Percentiles rank a stretch among this genome's conserved stretches.
Conservation (phyloP, 371 early-diverging fungal species). For the Quaeritorhiza haematococci region DNA sequence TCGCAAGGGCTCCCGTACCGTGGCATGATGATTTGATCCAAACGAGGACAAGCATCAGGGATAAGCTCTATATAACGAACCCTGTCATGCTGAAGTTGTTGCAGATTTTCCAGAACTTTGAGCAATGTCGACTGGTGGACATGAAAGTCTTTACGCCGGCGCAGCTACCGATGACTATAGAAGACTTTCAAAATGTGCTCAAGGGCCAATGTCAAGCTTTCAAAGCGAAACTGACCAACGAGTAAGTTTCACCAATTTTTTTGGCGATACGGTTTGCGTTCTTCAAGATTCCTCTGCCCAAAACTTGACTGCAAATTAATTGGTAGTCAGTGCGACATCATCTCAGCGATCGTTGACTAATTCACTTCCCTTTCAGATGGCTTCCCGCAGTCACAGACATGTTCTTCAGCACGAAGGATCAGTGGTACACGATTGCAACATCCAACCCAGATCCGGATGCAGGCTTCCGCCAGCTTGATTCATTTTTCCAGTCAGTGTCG, state of each 20-base stretch:
- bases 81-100: conserved; percentile 43
- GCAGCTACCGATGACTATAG: conserved; percentile 42
- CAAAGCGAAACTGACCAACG: conserved; percentile 37
- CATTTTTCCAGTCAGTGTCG: conserved; percentile 49
- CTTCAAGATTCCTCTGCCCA: background rate
- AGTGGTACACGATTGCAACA: conserved; percentile 48
- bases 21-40: conserved; percentile 39
- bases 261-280: background rate
- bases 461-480: conserved; percentile 39
- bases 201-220: conserved; percentile 42
- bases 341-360: background rate
- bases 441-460: conserved; percentile 37
- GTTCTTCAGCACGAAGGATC: conserved; percentile 43
- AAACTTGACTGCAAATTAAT: conserved; percentile 11
- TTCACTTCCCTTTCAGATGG: conserved; percentile 30
- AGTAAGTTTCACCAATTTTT: conserved; percentile 20
- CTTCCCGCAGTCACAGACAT: conserved; percentile 45
- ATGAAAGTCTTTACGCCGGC: conserved; percentile 35
- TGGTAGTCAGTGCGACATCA: too few relatives aligned
- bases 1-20: conserved; percentile 49
- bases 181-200: conserved; percentile 42
- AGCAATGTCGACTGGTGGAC: conserved; percentile 32
- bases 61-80: conserved; percentile 44
- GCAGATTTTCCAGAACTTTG: conserved; percentile 27
- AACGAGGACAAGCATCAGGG: conserved; percentile 22